Percentiles rank a stretch among this genome's conserved stretches.
Conservation (phyloP, 2,329 filamentous ascomycete species). For the Exophiala calicioides region DNA sequence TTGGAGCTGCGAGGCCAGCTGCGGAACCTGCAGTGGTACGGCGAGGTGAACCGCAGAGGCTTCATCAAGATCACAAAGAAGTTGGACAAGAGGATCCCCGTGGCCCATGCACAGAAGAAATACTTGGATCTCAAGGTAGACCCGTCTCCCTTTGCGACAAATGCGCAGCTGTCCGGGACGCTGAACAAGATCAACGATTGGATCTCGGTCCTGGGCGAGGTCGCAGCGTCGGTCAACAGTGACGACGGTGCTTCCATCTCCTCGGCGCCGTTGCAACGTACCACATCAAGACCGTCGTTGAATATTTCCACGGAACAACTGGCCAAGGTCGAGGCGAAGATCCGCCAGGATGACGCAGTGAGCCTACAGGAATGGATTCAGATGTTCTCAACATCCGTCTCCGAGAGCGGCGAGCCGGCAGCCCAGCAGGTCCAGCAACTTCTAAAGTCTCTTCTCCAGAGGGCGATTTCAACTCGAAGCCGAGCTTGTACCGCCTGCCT, state of each 20-base stretch:
- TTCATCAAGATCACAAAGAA: slow-evolving; percentile 99
- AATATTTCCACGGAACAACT: slow-evolving; percentile 69
- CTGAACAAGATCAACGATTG: slow-evolving; percentile 81
- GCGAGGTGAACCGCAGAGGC: slow-evolving; percentile 90
- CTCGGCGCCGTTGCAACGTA: slow-evolving; percentile 70
- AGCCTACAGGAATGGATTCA: slow-evolving; percentile 37
- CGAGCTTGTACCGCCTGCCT: slow-evolving; percentile 71
- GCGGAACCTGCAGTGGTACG: slow-evolving; percentile 94
- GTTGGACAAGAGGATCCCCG: slow-evolving; percentile 87
- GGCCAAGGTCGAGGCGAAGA: slow-evolving; percentile 70
- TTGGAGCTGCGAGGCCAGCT: slow-evolving; percentile 85
- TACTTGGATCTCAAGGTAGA: slow-evolving; percentile 93
- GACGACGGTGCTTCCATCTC: slow-evolving; percentile 43
- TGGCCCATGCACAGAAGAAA: slow-evolving; percentile 73
- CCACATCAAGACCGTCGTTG: slow-evolving; percentile 72
- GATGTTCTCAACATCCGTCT: slow-evolving; percentile 7
- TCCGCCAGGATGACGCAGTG: slow-evolving; percentile 66
- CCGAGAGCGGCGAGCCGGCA: slow-evolving; percentile 27
- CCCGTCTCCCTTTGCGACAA: slow-evolving; percentile 82
- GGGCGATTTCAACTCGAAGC: slow-evolving; percentile 69
- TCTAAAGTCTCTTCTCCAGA: slow-evolving; percentile 46
- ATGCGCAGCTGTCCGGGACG: slow-evolving; percentile 57
- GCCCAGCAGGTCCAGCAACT: slow-evolving; percentile 38
- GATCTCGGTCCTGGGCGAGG: slow-evolving; percentile 78
- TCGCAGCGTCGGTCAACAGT: slow-evolving; percentile 63